Conservation (phyloP, 345 rosid species). For the Citrus sinensis region DNA sequence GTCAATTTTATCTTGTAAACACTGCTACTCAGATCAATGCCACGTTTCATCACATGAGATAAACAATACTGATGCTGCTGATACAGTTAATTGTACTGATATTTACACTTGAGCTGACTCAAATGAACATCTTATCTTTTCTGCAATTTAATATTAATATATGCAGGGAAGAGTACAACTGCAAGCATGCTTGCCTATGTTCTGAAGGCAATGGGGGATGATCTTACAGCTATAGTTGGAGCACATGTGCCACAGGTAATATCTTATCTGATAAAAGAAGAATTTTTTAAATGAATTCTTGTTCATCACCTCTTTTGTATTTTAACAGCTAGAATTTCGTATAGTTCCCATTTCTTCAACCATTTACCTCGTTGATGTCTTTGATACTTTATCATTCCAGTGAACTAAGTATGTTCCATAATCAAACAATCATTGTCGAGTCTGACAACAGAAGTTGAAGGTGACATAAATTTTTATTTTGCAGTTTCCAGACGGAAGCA, state of each 20-base stretch:
- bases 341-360: background rate
- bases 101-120: conserved; percentile 4
- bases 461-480: background rate
- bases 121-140: background rate
- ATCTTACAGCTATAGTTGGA: conserved; percentile 35
- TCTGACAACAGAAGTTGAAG: background rate
- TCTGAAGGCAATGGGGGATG: conserved; percentile 31
- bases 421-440: too few species aligned
- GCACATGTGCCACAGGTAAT: conserved; percentile 32
- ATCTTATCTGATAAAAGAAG: background rate
- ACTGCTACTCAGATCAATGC: background rate
- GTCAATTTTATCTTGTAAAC: background rate
- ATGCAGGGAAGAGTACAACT: conserved; percentile 37
- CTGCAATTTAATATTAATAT: background rate
- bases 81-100: background rate
- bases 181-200: conserved; percentile 36
- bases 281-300: background rate
- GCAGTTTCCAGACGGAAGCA: conserved; percentile 32
- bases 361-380: background rate
- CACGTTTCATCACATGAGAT: background rate
- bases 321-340: background rate
- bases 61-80: background rate
- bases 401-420: background rate
- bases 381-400: background rate
- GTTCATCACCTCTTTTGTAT: background rate